A percentile compares a stretch with the other conserved stretches of the same genome.
Evolutionary conservation across 2,329 filamentous ascomycete species (phyloP).

Genomic region (Phialophora chinensis): DNA sequence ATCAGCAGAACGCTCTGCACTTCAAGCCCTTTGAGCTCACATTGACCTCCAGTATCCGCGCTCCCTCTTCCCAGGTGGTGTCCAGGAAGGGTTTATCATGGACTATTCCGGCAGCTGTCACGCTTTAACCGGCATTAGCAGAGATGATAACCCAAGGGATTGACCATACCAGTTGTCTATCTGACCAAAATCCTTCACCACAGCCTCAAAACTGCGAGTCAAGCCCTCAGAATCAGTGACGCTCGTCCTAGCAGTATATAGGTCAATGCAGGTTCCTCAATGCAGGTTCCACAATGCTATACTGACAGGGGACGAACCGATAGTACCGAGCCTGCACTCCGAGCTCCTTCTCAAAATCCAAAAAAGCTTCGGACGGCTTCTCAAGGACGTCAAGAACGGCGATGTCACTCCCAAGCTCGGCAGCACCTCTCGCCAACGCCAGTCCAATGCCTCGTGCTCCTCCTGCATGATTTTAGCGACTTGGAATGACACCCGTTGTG

Average conservation of each 20-base stretch:
- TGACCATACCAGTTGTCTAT: constrained; percentile 32
- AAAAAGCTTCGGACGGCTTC: constrained; percentile 27
- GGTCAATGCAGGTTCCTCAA: not conserved
- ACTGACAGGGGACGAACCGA: constrained; percentile 10
- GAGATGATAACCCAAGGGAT: no score
- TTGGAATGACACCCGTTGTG: not conserved
- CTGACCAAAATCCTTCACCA: constrained; percentile 28
- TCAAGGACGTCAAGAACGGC: constrained; percentile 34
- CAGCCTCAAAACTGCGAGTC: constrained; percentile 18
- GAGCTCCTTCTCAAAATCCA: constrained; percentile 20
- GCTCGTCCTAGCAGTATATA: constrained; percentile 44
- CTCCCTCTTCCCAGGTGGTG: constrained; percentile 52
- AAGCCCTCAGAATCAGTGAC: constrained; percentile 26
- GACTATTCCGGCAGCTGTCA: constrained; percentile 45
- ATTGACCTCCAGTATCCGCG: constrained; percentile 52
- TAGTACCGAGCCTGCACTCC: constrained; percentile 26
- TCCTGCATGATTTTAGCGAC: constrained; percentile 14
- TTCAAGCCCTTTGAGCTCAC: constrained; percentile 47
- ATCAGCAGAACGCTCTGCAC: constrained; percentile 49
- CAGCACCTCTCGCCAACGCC: constrained; percentile 30
- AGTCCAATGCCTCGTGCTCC: constrained; percentile 36
- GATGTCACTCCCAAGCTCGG: constrained; percentile 33
- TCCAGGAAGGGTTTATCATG: constrained; percentile 55
- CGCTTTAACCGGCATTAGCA: constrained; percentile 10
- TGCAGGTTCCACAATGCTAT: not conserved